phyloP scores from a whole-genome alignment of 148 eudicot genomes.

The Spergularia marina region DNA sequence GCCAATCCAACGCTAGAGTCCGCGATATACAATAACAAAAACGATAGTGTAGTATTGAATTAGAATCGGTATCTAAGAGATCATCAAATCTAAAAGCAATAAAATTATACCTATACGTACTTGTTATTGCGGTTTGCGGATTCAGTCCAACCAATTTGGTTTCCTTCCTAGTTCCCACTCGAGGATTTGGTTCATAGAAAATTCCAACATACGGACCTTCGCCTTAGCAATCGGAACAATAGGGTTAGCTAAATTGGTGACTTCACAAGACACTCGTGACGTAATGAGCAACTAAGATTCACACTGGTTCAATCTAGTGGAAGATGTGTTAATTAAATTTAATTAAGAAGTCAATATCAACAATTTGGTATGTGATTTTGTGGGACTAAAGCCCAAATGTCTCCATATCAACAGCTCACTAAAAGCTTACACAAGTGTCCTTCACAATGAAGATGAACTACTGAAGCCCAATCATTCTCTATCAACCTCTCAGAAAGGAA shows the following conservation, averaged over 20 bases:
- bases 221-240: conserved; percentile 31
- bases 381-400: conserved; percentile 1
- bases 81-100: too few relatives aligned
- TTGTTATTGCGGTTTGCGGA: conserved; percentile 23
- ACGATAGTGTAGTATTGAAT: not conserved
- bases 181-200: conserved; percentile 27
- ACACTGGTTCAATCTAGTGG: too few relatives aligned
- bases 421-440: too few relatives aligned
- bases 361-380: too few relatives aligned
- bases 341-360: too few relatives aligned
- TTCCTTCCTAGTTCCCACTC: conserved; percentile 20
- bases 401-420: not conserved
- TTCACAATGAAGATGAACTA: too few relatives aligned
- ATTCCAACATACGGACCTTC: conserved; percentile 29
- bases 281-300: too few relatives aligned
- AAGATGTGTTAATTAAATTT: too few relatives aligned
- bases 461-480: not conserved
- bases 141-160: conserved; percentile 10
- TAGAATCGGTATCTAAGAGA: too few relatives aligned
- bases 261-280: too few relatives aligned
- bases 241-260: not conserved
- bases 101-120: conserved; percentile 18
- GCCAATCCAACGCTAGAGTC: conserved; percentile 24
- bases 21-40: not conserved
- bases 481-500: not conserved